These are phyloP conservation scores for Lippia alba DNA, from an alignment of 305 asterid genomes.

Conservation along the genomic window DNA sequence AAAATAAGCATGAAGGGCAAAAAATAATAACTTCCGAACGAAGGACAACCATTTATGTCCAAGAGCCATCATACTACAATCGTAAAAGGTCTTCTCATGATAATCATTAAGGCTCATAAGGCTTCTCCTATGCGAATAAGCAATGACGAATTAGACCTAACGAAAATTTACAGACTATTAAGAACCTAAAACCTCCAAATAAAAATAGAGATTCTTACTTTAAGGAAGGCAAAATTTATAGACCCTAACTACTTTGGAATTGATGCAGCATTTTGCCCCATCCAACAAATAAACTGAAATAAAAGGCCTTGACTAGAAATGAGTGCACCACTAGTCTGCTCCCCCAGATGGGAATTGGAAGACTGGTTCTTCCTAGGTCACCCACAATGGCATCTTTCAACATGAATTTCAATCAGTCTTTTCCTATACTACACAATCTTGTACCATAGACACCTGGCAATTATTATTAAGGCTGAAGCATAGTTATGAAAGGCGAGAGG, in stretches of 20 bases:
- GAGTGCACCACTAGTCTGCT: background rate
- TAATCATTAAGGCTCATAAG: background rate
- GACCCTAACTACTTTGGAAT: slow-evolving; percentile 4
- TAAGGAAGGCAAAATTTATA: background rate
- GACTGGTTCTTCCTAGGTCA: background rate
- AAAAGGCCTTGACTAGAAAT: background rate
- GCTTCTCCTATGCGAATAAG: slow-evolving; percentile 12
- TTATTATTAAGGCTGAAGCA: background rate
- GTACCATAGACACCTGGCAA: background rate
- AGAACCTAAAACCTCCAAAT: background rate
- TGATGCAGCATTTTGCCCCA: background rate
- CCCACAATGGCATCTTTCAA: background rate
- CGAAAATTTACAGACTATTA: background rate
- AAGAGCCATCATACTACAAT: background rate
- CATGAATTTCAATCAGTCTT: background rate
- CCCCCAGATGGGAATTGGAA: background rate
- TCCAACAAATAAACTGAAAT: background rate
- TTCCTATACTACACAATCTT: background rate
- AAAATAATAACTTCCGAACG: background rate
- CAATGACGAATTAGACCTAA: background rate
- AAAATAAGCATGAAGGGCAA: background rate
- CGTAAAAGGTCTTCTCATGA: background rate
- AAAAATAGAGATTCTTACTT: no score
- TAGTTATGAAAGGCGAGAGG: no score
- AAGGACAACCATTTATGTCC: slow-evolving; percentile 6